Evolutionary conservation across 2,329 filamentous ascomycete genomes (phyloP), one percentile per base, ranked within the genome.

Genomic region (Trichoderma koningii): DNA sequence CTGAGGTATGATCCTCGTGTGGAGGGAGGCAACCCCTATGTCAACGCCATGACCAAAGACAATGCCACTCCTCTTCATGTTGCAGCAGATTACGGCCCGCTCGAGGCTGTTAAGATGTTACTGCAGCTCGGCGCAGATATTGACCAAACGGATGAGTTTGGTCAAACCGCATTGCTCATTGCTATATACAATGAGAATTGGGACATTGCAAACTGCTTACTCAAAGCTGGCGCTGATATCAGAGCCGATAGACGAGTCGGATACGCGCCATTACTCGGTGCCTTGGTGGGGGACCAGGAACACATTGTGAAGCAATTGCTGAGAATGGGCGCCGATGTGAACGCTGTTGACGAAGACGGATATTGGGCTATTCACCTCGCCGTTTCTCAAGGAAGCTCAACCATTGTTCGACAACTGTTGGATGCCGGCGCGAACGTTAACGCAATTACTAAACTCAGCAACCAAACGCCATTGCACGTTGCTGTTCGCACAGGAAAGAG

Each of bases 1-100:
- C 17, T 52, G 1, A 17, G 6, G 3, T 52, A 7, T 34, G 26
- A 34, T 52, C 4, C 50, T 34, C 0, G 1, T 56, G 10, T 38
- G 34, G 10, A 14, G 10, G 10, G 5, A 21, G 7, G 10, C 7
- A 3, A 6, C 2, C 1, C 2, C 1, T 44, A 57, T 47, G 41
- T 9, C 0, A 17, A 47, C 7, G 7, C 55, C 1, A 34, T 6
- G 2, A 26, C 55, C 7, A 7, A 23, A 34, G 42, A 34, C 42
- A 26, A 17, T 3, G 55, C 42, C 30, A 64, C 63, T 26, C 55
- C 63, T 12, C 55, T 64, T 2, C 44, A 61, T 1, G 21, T 64
- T 7, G 55, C 45, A 34, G 63, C 44, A 17, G 38, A 48, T 21
- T 2, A 38, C 3, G 19, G 42, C 17, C 44, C 19, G 26, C 19